Percentiles rank a stretch among this genome's conserved stretches.
Evolutionary conservation across 2,329 filamentous ascomycete genomes (phyloP).

Genomic region (Apiospora marii): DNA sequence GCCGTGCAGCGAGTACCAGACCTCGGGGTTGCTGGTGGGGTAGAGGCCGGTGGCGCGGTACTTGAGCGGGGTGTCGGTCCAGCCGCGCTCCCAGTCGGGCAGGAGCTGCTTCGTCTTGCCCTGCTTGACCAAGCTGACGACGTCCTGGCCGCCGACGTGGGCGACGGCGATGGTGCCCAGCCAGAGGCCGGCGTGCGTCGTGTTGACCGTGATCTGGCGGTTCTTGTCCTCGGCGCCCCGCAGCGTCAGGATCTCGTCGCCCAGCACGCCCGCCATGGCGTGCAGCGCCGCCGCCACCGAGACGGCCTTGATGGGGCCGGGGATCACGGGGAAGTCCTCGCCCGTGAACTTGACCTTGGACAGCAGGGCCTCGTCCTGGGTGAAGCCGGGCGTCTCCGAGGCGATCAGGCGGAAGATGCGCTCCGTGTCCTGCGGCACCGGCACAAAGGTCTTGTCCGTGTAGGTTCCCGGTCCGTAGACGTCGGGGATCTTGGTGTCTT

Average conservation of each 20-base stretch:
- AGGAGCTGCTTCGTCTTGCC: constrained; percentile 41
- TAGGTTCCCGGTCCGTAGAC: constrained; percentile 44
- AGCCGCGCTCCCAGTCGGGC: constrained; percentile 49
- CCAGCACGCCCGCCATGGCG: constrained; percentile 42
- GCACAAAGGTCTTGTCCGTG: constrained; percentile 38
- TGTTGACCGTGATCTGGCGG: constrained; percentile 50
- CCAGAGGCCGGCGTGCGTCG: constrained; percentile 55
- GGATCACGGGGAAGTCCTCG: constrained; percentile 41
- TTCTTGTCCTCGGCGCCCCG: constrained; percentile 29
- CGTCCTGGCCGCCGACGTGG: constrained; percentile 47
- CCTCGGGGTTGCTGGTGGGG: constrained; percentile 52
- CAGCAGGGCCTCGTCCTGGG: constrained; percentile 37
- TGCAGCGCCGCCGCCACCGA: constrained; percentile 44
- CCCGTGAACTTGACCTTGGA: constrained; percentile 43
- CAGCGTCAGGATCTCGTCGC: constrained; percentile 31
- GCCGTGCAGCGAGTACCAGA: constrained; percentile 61
- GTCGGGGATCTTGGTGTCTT: constrained; percentile 33
- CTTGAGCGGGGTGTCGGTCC: constrained; percentile 45
- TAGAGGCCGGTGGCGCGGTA: constrained; percentile 55
- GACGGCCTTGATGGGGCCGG: constrained; percentile 46
- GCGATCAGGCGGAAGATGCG: constrained; percentile 44
- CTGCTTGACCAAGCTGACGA: constrained; percentile 39
- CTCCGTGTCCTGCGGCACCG: constrained; percentile 41
- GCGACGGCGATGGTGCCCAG: constrained; percentile 49
- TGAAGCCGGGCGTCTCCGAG: constrained; percentile 44